Conservation (phyloP, 2,329 filamentous ascomycete species). For the Saccharata proteae region DNA sequence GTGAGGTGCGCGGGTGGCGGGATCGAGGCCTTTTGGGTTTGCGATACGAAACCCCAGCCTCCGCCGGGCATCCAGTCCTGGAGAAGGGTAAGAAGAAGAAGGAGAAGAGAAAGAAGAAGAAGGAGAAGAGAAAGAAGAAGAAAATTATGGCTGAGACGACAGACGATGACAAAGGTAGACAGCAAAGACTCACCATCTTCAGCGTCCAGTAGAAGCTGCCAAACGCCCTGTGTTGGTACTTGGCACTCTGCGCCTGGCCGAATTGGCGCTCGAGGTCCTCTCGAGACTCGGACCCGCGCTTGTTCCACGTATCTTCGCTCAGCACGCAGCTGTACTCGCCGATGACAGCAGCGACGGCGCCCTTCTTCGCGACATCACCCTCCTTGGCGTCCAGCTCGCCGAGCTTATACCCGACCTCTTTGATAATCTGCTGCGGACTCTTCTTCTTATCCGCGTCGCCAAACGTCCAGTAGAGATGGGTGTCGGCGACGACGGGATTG, state of each 20-base stretch:
- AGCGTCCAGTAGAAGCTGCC: constrained; percentile 50
- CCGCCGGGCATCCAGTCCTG: constrained; percentile 47
- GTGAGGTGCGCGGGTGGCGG: constrained; percentile 26
- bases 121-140: background rate
- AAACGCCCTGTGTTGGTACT: constrained; percentile 37
- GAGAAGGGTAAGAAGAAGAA: background rate
- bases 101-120: background rate
- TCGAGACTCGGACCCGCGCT: constrained; percentile 20
- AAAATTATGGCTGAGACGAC: background rate
- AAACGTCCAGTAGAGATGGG: constrained; percentile 49
- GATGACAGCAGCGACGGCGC: constrained; percentile 40
- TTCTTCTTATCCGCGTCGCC: constrained; percentile 39
- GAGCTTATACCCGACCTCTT: constrained; percentile 32
- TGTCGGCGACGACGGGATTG: constrained; percentile 44
- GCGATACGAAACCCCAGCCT: constrained; percentile 47
- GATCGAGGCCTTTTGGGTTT: constrained; percentile 35
- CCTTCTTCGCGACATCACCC: constrained; percentile 37
- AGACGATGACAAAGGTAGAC: background rate
- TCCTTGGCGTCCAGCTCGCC: constrained; percentile 33
- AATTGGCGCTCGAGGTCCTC: constrained; percentile 33
- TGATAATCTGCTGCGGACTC: constrained; percentile 40
- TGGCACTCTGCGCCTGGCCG: constrained; percentile 35
- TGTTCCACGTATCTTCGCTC: constrained; percentile 37
- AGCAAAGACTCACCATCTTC: constrained; percentile 40
- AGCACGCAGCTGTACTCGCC: constrained; percentile 49